A percentile compares a stretch with the other conserved stretches of the same genome.
Evolutionary conservation across 148 eudicot genomes (phyloP).

Genomic region (Euryodendron excelsum): DNA sequence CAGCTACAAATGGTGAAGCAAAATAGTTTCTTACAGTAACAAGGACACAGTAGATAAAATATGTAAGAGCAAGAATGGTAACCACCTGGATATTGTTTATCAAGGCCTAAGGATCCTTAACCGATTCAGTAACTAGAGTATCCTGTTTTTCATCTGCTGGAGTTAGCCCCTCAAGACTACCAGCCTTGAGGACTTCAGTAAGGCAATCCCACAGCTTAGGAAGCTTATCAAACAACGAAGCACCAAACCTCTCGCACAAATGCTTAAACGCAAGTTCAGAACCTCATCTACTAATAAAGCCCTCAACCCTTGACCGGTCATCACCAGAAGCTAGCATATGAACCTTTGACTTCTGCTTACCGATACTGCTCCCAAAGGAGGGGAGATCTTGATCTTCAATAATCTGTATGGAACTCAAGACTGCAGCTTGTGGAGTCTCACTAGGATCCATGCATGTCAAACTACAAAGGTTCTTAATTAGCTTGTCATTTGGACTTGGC

Average conservation of each 20-base stretch:
- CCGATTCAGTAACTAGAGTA: slow-evolving; percentile 49
- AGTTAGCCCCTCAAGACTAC: slow-evolving; percentile 36
- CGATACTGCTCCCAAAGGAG: slow-evolving; percentile 43
- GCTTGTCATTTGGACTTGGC: slow-evolving; percentile 94
- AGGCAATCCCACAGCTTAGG: slow-evolving; percentile 98
- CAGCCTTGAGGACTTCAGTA: slow-evolving; percentile 84
- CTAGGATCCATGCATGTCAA: slow-evolving; percentile 84
- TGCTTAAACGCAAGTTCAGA: slow-evolving; percentile 91
- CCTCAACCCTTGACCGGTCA: slow-evolving; percentile 84
- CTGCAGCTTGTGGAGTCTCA: slow-evolving; percentile 92
- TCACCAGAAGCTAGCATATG: slow-evolving; percentile 55
- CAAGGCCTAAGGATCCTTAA: slow-evolving; percentile 77
- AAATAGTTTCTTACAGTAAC: background rate
- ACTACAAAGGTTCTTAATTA: slow-evolving; percentile 83
- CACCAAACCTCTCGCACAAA: slow-evolving; percentile 79
- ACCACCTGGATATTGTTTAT: slow-evolving; percentile 83
- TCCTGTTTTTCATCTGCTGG: slow-evolving; percentile 44
- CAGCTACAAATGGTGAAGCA: background rate
- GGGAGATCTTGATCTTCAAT: slow-evolving; percentile 86
- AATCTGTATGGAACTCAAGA: slow-evolving; percentile 64
- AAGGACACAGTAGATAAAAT: background rate
- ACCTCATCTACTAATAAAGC: slow-evolving; percentile 88
- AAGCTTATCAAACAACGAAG: slow-evolving; percentile 71
- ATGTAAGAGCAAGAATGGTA: slow-evolving; percentile 5
- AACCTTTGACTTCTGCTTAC: slow-evolving; percentile 64